Base-by-base conservation (phyloP, 371 early-diverging fungal species). In the Blakeslea trispora region DNA sequence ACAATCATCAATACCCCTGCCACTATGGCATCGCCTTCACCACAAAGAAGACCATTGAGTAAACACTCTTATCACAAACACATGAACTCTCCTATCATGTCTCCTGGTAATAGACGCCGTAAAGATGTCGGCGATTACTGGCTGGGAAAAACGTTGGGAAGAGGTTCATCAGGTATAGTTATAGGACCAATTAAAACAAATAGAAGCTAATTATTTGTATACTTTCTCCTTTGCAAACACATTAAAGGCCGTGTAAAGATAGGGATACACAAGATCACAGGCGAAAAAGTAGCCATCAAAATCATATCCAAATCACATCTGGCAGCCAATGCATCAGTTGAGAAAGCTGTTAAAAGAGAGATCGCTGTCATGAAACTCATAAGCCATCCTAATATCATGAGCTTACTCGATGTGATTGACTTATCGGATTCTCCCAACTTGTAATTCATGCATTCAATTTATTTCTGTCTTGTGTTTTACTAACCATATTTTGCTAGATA, bases 301-400 rank as follows among this genome's bases (percentile, higher is more conserved):
- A 93, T 95, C 71, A 94, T 95, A 57, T 79, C 87, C 62, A 79
- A 87, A 76, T 74, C 83, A 50, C 74, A 84, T 60, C 45, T 86
- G 23, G 82, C 74, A 35, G 77, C 82, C 55, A 74, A 75, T 46
- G 72, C 78, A 5, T 82, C 83, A 34, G 83, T 86, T 23, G 85
- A 91, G 74, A 83, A 82, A 51, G 90, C 94, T 35, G 87, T 95
- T 32, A 93, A 95, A 69, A 84, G 97, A 41, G 97, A 96, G 72
- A 94, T 95, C 57, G 91, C 92, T 18, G 87, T 96, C 52, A 92
- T 95, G 87, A 94, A 94, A 60, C 72, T 96, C 47, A 92, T 96
- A 45, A 86, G 89, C 64, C 97, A 96, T 63, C 94, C 95, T 8
- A 86, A 93, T 67, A 89, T 97, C 41, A 85, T 95, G 73, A 82